Percentiles rank a stretch among this genome's conserved stretches.
These are phyloP conservation scores for Phycomyces nitens DNA, from an alignment of 192 early-diverging fungal genomes.

Conservation along the genomic window DNA sequence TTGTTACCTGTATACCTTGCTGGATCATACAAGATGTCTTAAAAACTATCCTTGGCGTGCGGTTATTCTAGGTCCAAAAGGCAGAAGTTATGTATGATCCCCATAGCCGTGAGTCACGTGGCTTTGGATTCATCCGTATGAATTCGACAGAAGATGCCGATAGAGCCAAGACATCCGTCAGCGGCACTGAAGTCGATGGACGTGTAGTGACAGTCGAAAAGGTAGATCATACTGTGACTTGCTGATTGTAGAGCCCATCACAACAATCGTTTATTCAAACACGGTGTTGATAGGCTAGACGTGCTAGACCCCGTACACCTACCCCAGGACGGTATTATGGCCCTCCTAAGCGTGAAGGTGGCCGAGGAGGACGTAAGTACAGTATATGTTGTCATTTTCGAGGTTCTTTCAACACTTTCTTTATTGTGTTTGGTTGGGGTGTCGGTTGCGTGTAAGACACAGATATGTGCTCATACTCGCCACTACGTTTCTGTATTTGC, in stretches of 20 bases:
- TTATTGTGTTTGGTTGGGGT: too few relatives aligned
- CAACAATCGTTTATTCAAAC: too few relatives aligned
- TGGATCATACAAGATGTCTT: too few relatives aligned
- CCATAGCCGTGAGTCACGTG: conserved; percentile 76
- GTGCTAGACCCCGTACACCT: conserved; percentile 65
- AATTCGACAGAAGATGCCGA: conserved; percentile 62
- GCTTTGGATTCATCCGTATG: conserved; percentile 87
- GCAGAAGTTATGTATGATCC: conserved; percentile 77
- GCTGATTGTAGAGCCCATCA: too few relatives aligned
- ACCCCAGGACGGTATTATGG: conserved; percentile 80
- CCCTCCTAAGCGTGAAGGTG: conserved; percentile 56
- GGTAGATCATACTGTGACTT: too few relatives aligned
- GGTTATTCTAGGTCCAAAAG: conserved; percentile 49
- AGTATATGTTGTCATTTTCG: too few relatives aligned
- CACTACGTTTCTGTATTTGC: too few relatives aligned
- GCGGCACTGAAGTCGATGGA: conserved; percentile 73
- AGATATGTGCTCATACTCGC: too few relatives aligned
- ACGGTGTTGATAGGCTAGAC: conserved; percentile 69
- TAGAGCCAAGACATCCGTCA: conserved; percentile 61
- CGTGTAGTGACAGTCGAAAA: conserved; percentile 81
- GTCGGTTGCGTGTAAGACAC: too few relatives aligned
- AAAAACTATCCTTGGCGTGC: background rate
- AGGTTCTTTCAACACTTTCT: too few relatives aligned
- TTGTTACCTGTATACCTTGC: background rate
- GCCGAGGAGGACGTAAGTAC: conserved; percentile 29